phyloP scores from a whole-genome alignment of 83 land plant genomes.

The Thuja plicata region DNA sequence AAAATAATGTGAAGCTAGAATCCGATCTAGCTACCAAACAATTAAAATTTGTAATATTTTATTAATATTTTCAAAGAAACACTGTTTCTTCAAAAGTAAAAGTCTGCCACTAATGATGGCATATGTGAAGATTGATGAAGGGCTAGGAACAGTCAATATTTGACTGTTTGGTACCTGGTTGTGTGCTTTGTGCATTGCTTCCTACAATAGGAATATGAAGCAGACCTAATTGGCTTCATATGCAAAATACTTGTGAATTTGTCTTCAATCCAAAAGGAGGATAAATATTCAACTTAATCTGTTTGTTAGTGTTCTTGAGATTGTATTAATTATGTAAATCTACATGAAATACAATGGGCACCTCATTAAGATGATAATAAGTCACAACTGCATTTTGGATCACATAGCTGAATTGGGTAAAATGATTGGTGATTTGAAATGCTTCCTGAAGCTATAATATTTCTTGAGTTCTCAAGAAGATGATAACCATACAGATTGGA shows the following conservation, averaged over 20 bases:
- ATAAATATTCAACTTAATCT: not conserved
- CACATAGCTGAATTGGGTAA: not conserved
- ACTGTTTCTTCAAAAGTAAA: not conserved
- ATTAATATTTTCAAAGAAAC: not conserved
- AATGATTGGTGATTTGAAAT: not conserved
- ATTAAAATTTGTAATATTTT: too few relatives aligned
- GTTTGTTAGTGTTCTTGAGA: not conserved
- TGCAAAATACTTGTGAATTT: not conserved
- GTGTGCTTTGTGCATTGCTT: not conserved
- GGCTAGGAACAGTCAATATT: too few relatives aligned
- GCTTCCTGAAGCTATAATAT: not conserved
- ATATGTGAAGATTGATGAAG: too few relatives aligned
- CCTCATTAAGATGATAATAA: not conserved
- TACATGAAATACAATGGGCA: too few relatives aligned
- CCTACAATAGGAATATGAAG: not conserved
- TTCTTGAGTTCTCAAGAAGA: not conserved
- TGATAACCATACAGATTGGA: not conserved
- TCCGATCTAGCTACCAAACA: too few relatives aligned
- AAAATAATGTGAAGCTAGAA: too few relatives aligned
- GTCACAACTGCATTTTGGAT: not conserved
- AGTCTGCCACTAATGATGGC: not conserved
- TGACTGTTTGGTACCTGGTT: not conserved
- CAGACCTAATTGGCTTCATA: not conserved
- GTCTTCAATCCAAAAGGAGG: not conserved
- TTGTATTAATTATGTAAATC: not conserved